Base-by-base conservation (phyloP, 169 alveolate species). In the Eimeria necatrix region DNA sequence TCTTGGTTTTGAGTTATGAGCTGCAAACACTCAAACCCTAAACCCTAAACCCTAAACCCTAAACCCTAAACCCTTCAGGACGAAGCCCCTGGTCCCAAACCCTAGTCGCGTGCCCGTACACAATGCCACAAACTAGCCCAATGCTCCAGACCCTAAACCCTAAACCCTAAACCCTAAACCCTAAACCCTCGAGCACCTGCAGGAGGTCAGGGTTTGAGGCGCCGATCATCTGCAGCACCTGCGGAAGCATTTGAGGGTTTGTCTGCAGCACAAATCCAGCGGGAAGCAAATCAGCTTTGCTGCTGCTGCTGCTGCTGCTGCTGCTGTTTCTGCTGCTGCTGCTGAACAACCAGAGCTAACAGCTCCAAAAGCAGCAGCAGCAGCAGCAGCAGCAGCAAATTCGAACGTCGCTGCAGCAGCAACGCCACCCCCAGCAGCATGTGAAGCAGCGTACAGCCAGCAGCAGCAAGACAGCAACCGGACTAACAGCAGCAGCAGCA, bases 201-300 rank as follows among this genome's bases (percentile, higher is more conserved):
- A 97, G 97, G 51, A 98, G 95, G 61, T 98, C 97, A 0, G 99
- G 99, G 87, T 98, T 97, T 0, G 97, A 93, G 49, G 96, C 97
- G 20, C 99, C 98, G 14, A 98, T 96, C 95, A 96, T 96, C 73
- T 95, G 98, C 74, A 98, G 78, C 32, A 98, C 91, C 88, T 97
- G 98, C 6, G 97, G 99, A 26, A 98, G 96, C 80, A 97, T 96
- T 85, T 97, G 97, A 4, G 99, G 99, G 87, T 98, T 98, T n/a
- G 98, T 96, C 96, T 97, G 98, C 61, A 26, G 78, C 16, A 16
- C 14, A 84, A 9, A n/a, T n/a, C n/a, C n/a, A n/a, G n/a, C n/a
- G n/a, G 78, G 22, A 84, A 14, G 74, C 46, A 14, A 9, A 78
- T 6, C 60, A 87, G 84, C 12, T 56, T 56, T 56, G 64, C 14